phyloP scores from a whole-genome alignment of 2,329 filamentous ascomycete genomes.

The Keithomyces neogunnii region DNA sequence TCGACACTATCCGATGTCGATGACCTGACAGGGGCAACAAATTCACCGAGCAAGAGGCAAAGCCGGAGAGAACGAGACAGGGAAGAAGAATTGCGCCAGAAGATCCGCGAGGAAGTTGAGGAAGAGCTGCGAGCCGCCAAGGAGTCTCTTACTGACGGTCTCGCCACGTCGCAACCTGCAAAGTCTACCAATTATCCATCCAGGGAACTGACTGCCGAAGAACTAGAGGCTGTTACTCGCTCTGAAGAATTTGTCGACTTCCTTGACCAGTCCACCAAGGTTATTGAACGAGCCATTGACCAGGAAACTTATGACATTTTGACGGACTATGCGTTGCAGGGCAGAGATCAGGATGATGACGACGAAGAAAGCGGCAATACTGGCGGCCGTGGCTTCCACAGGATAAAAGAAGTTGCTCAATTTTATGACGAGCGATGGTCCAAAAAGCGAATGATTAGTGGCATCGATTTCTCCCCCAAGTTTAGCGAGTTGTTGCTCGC shows the following conservation, averaged over 20 bases:
- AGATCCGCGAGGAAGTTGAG: conserved; percentile 81
- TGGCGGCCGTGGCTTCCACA: conserved; percentile 61
- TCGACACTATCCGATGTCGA: conserved; percentile 50
- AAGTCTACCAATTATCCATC: conserved; percentile 58
- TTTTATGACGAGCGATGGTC: conserved; percentile 96
- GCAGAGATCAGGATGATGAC: conserved; percentile 68
- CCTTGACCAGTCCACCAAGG: conserved; percentile 89
- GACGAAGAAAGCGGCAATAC: conserved; percentile 68
- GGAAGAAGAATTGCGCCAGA: conserved; percentile 82
- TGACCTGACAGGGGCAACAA: conserved; percentile 42
- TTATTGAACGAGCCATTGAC: conserved; percentile 90
- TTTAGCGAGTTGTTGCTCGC: conserved; percentile 89
- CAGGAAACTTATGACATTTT: conserved; percentile 88
- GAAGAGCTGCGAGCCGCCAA: conserved; percentile 76
- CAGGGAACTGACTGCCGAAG: conserved; percentile 72
- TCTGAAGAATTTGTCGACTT: conserved; percentile 94
- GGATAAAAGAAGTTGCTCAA: conserved; percentile 80
- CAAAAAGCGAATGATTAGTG: conserved; percentile 94
- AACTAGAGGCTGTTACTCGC: conserved; percentile 80
- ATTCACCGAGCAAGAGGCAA: conserved; percentile 61
- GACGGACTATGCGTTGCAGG: conserved; percentile 83
- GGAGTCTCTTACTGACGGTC: conserved; percentile 44
- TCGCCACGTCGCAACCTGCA: conserved; percentile 13
- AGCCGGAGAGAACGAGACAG: conserved; percentile 73
- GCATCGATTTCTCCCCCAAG: conserved; percentile 91